Evolutionary conservation across 2,329 filamentous ascomycete species (phyloP).

Genomic region (Arachnopeziza araneosa): DNA sequence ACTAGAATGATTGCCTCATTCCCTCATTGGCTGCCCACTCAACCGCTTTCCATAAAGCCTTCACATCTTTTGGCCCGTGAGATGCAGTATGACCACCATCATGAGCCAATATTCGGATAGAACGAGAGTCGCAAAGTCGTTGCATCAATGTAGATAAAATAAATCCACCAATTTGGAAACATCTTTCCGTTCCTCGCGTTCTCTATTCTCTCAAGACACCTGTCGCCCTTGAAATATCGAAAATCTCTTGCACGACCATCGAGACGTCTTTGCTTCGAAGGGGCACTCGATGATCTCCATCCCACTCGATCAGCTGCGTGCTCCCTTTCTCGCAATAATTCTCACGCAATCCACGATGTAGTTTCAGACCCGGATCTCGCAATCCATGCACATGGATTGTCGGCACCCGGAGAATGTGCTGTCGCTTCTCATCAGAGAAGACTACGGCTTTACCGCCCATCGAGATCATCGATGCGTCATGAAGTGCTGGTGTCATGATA

Average conservation of each 20-base stretch:
- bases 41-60: no score
- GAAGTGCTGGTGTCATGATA: not conserved
- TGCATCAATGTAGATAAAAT: no score
- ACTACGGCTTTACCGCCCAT: slow-evolving; percentile 30
- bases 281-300: slow-evolving; percentile 65
- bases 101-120: no score
- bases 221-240: no score
- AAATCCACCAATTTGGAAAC: no score
- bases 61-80: no score
- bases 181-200: no score
- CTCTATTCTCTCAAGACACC: no score
- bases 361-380: slow-evolving; percentile 51
- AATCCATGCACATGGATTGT: slow-evolving; percentile 66
- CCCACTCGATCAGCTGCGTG: slow-evolving; percentile 62
- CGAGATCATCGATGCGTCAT: slow-evolving; percentile 31
- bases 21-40: no score
- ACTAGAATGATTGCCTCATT: no score
- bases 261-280: slow-evolving; percentile 60
- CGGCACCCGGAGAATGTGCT: not conserved
- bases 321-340: slow-evolving; percentile 54
- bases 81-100: no score
- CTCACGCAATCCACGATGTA: slow-evolving; percentile 50
- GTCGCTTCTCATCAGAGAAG: not conserved
- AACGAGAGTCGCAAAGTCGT: no score
- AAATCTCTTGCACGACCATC: not conserved